phyloP scores from a whole-genome alignment of 1,139 yeast species.

The Hyphopichia pseudoburtonii region DNA sequence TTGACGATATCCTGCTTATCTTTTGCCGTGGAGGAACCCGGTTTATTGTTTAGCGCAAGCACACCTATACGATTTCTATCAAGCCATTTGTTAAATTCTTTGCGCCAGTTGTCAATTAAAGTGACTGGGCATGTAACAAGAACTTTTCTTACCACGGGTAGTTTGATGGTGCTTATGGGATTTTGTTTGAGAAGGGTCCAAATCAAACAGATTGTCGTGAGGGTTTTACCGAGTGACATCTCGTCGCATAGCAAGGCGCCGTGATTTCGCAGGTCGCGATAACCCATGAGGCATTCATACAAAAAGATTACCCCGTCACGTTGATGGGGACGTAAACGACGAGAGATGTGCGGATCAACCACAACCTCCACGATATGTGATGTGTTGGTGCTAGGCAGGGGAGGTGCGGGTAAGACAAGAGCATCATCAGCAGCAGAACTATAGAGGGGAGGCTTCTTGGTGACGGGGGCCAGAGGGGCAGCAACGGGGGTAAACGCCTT shows the following conservation, averaged over 20 bases:
- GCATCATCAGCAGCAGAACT: slow-evolving; percentile 6
- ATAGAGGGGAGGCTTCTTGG: slow-evolving; percentile 8
- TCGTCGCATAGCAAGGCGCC: slow-evolving; percentile 95
- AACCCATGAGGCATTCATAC: slow-evolving; percentile 80
- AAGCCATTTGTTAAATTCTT: slow-evolving; percentile 89
- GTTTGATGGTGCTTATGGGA: slow-evolving; percentile 42
- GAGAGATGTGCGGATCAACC: slow-evolving; percentile 65
- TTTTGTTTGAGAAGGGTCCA: slow-evolving; percentile 84
- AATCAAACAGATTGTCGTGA: slow-evolving; percentile 77
- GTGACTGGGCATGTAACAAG: slow-evolving; percentile 93
- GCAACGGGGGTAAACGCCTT: too few species aligned
- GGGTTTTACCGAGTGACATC: slow-evolving; percentile 95
- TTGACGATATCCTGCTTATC: slow-evolving; percentile 60
- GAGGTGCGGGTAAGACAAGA: slow-evolving; percentile 8
- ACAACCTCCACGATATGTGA: slow-evolving; percentile 50
- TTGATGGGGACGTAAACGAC: slow-evolving; percentile 76
- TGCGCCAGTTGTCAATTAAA: slow-evolving; percentile 81
- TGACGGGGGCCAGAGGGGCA: neutral
- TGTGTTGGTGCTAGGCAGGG: too few species aligned
- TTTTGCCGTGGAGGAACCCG: slow-evolving; percentile 34
- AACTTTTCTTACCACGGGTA: slow-evolving; percentile 52
- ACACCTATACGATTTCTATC: slow-evolving; percentile 64
- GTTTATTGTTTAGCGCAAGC: slow-evolving; percentile 50
- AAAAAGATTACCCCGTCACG: slow-evolving; percentile 77
- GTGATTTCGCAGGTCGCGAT: slow-evolving; percentile 46